These are phyloP conservation scores for Zygosaccharomyces siamensis DNA, from an alignment of 805 yeast species.

Conservation along the genomic window DNA sequence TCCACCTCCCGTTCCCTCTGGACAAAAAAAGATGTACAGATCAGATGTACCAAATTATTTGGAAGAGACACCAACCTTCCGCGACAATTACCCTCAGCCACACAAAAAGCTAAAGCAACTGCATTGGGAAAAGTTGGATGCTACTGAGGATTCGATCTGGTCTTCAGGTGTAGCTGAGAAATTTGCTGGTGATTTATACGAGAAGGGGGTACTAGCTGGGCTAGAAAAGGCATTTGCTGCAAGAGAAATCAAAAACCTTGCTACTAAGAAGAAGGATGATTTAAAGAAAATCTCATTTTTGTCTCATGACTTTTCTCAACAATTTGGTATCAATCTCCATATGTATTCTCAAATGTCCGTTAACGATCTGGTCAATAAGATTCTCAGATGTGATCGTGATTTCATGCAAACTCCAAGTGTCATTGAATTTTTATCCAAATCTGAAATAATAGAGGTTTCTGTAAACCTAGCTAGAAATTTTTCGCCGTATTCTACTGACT, in stretches of 20 bases:
- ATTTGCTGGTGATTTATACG: conserved; percentile 55
- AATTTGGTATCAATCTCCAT: conserved; percentile 90
- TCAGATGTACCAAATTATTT: conserved; percentile 31
- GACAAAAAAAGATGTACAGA: conserved; percentile 5
- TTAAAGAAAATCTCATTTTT: conserved; percentile 60
- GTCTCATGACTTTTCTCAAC: conserved; percentile 85
- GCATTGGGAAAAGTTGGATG: conserved; percentile 94
- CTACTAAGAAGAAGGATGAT: conserved; percentile 43
- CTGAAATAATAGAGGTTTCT: conserved; percentile 71
- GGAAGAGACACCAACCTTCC: conserved; percentile 33
- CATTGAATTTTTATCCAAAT: conserved; percentile 76
- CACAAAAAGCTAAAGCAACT: conserved; percentile 80
- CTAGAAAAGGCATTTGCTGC: conserved; percentile 87
- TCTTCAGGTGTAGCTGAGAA: conserved; percentile 54
- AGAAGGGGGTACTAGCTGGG: conserved; percentile 76
- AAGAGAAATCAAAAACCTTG: conserved; percentile 54
- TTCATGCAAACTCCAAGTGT: conserved; percentile 66
- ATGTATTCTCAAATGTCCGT: conserved; percentile 60
- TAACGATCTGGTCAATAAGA: conserved; percentile 60
- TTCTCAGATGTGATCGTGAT: conserved; percentile 71
- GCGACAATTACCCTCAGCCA: conserved; percentile 60
- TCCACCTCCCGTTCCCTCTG: conserved; percentile 25
- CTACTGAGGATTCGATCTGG: conserved; percentile 86
- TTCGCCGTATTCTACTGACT: conserved; percentile 76
- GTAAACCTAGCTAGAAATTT: conserved; percentile 64